Conservation (phyloP, 2,329 filamentous ascomycete species). For the Aphanocladium album region DNA sequence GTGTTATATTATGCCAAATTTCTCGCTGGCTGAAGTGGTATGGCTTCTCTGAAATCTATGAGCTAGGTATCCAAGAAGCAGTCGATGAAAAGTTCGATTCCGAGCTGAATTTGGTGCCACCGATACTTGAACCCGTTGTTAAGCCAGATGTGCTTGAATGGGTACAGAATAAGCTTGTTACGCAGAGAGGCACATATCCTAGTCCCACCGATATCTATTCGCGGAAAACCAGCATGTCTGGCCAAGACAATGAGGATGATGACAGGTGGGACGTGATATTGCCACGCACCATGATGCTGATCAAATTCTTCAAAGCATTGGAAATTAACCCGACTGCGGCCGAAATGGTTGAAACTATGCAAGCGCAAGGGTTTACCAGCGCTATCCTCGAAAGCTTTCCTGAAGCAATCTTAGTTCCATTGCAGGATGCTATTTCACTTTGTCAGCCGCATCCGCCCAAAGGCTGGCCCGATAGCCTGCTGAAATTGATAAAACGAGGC, state of each 20-base stretch:
- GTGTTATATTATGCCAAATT: conserved; percentile 75
- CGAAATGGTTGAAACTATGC: conserved; percentile 69
- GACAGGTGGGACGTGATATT: conserved; percentile 45
- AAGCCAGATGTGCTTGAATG: conserved; percentile 47
- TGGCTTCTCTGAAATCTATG: conserved; percentile 43
- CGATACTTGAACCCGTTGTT: conserved; percentile 28
- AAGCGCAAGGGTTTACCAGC: conserved; percentile 56
- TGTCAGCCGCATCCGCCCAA: conserved; percentile 79
- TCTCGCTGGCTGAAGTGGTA: conserved; percentile 75
- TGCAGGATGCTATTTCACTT: conserved; percentile 78
- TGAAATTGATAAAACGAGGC: conserved; percentile 73
- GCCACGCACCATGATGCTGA: conserved; percentile 66
- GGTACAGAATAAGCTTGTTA: conserved; percentile 45
- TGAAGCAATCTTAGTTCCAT: conserved; percentile 71
- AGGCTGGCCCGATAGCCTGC: conserved; percentile 65
- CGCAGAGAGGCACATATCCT: conserved; percentile 33
- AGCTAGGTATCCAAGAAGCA: conserved; percentile 49
- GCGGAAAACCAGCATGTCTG: conserved; percentile 29
- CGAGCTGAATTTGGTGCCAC: conserved; percentile 29
- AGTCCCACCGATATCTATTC: conserved; percentile 43
- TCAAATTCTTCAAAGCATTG: conserved; percentile 59
- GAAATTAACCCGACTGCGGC: conserved; percentile 46
- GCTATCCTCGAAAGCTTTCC: conserved; percentile 76
- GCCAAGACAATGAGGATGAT: conserved; percentile 31
- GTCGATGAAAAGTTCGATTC: conserved; percentile 32